Conservation (phyloP, 2,329 filamentous ascomycete species). For the Colletotrichum musae region DNA sequence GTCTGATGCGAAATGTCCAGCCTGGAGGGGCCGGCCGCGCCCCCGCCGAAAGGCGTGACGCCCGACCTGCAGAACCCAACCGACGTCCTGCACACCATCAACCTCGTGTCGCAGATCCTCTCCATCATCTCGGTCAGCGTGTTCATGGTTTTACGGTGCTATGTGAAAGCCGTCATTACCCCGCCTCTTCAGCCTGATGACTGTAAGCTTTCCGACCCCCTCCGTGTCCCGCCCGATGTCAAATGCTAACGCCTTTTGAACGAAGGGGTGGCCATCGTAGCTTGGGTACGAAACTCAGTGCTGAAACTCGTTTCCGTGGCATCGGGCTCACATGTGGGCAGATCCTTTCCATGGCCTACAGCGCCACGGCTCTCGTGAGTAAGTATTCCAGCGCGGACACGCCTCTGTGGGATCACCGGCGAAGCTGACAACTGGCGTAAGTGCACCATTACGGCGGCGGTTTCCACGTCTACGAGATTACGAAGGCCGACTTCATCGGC, state of each 20-base stretch:
- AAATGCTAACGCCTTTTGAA: neutral
- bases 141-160: conserved; percentile 46
- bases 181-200: conserved; percentile 45
- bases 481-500: conserved; percentile 45
- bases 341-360: conserved; percentile 49
- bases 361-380: conserved; percentile 45
- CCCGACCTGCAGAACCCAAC: conserved; percentile 46
- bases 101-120: conserved; percentile 47
- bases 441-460: conserved; percentile 52
- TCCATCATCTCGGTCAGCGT: conserved; percentile 46
- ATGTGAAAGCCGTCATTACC: conserved; percentile 44
- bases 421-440: conserved; percentile 27
- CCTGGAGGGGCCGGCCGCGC: conserved; percentile 30
- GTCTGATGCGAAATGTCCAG: conserved; percentile 30
- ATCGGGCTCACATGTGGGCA: conserved; percentile 28
- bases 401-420: no score
- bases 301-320: fast-evolving
- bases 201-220: conserved; percentile 42
- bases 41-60: conserved; percentile 46
- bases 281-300: conserved; percentile 11
- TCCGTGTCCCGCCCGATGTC: fast-evolving
- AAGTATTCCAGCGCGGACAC: conserved; percentile 3
- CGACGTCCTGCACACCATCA: conserved; percentile 47
- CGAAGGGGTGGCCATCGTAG: conserved; percentile 28
- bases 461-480: conserved; percentile 52